Percentiles rank a stretch among this genome's conserved stretches.
phyloP scores from a whole-genome alignment of 2,329 filamentous ascomycete species.

The Neoscytalidium dimidiatum region DNA sequence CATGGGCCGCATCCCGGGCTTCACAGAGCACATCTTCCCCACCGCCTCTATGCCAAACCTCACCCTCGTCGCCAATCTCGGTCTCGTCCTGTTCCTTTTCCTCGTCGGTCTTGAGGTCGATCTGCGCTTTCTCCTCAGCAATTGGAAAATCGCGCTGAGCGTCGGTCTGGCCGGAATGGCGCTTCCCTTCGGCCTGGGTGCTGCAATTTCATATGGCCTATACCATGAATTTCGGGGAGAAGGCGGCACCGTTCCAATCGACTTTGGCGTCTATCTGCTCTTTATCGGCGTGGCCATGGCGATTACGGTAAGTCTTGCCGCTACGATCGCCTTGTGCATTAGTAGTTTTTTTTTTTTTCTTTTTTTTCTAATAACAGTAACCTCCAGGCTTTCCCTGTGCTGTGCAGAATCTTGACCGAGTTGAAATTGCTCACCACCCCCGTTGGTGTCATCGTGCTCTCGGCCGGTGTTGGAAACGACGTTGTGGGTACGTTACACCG shows the following conservation, averaged over 20 bases:
- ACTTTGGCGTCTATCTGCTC: constrained; percentile 65
- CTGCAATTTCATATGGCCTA: constrained; percentile 77
- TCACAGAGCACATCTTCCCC: constrained; percentile 76
- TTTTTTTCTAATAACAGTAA: no score
- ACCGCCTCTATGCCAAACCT: constrained; percentile 72
- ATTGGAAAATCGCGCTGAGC: constrained; percentile 77
- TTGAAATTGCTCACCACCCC: constrained; percentile 80
- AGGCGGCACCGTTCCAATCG: constrained; percentile 56
- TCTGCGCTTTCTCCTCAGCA: constrained; percentile 71
- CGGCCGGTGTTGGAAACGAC: constrained; percentile 91
- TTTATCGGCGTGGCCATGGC: constrained; percentile 94
- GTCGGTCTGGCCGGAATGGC: constrained; percentile 80
- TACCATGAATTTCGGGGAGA: constrained; percentile 71
- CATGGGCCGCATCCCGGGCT: constrained; percentile 82
- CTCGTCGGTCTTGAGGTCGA: constrained; percentile 87
- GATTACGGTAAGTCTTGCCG: constrained; percentile 66
- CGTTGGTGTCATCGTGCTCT: constrained; percentile 85
- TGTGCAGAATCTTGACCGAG: constrained; percentile 91
- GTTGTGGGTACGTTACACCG: constrained; percentile 59
- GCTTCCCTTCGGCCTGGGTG: constrained; percentile 80
- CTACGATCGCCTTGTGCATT: background rate
- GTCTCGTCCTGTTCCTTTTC: constrained; percentile 82
- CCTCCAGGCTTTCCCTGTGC: constrained; percentile 72
- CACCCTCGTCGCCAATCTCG: constrained; percentile 77
- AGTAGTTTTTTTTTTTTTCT: no score